Percentiles rank a stretch among this genome's conserved stretches.
phyloP scores from a whole-genome alignment of 192 early-diverging fungal species.

The Coemansia sp. region DNA sequence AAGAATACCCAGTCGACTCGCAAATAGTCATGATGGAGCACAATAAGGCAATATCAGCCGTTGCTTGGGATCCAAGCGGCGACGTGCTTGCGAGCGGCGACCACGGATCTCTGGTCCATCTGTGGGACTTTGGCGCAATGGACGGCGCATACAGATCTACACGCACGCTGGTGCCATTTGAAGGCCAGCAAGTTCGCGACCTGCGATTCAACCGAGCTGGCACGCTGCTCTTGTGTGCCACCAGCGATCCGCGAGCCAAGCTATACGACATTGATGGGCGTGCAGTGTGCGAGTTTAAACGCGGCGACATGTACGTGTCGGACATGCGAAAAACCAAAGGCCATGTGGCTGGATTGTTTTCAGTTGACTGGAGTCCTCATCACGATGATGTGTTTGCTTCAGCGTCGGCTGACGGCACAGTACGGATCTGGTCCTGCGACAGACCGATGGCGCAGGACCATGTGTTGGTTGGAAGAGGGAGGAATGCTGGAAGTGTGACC shows the following conservation, averaged over 20 bases:
- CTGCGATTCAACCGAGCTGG: slow-evolving; percentile 71
- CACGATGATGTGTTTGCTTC: slow-evolving; percentile 67
- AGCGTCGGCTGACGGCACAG: slow-evolving; percentile 74
- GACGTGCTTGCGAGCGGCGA: slow-evolving; percentile 72
- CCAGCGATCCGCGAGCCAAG: slow-evolving; percentile 66
- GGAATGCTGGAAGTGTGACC: slow-evolving; percentile 68
- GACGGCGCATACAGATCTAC: slow-evolving; percentile 69
- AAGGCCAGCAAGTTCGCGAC: slow-evolving; percentile 79
- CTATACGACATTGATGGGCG: slow-evolving; percentile 77
- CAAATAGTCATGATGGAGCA: slow-evolving; percentile 13
- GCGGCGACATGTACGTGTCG: slow-evolving; percentile 91
- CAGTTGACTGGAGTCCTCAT: slow-evolving; percentile 75
- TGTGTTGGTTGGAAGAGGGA: slow-evolving; percentile 74
- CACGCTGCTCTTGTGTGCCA: slow-evolving; percentile 74
- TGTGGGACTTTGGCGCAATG: slow-evolving; percentile 96
- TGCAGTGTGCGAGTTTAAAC: slow-evolving; percentile 68
- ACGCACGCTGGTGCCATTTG: slow-evolving; percentile 71
- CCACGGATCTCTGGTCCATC: slow-evolving; percentile 72
- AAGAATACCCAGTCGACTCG: neutral
- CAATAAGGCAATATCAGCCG: slow-evolving; percentile 53
- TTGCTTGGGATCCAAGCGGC: slow-evolving; percentile 81
- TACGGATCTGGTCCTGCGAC: slow-evolving; percentile 74
- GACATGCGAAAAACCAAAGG: slow-evolving; percentile 83
- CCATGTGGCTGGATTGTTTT: slow-evolving; percentile 76
- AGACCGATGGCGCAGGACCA: slow-evolving; percentile 65